Evolutionary conservation across 345 rosid genomes (phyloP).

Genomic region (Brassica incana): DNA sequence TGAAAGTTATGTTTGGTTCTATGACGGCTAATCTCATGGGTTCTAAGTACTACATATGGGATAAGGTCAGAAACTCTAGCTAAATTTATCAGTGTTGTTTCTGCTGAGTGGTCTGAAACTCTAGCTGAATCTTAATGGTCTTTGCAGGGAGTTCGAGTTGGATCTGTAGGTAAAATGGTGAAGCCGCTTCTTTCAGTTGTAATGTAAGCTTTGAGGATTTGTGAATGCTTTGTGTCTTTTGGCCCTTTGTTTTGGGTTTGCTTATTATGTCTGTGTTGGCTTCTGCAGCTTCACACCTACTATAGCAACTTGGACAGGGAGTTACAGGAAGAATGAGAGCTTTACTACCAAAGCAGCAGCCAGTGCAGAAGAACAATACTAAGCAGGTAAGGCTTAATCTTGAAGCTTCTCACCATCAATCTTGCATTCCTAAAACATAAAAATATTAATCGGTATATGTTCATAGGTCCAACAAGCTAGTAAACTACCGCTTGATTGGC

Average conservation of each 20-base stretch:
- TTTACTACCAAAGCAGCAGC: slow-evolving; percentile 72
- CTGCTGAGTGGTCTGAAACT: neutral
- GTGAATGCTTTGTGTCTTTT: neutral
- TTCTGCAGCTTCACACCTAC: slow-evolving; percentile 74
- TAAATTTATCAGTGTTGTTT: neutral
- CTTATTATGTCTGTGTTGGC: slow-evolving; percentile 11
- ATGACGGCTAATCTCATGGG: slow-evolving; percentile 86
- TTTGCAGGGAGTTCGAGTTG: slow-evolving; percentile 52
- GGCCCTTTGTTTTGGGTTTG: neutral
- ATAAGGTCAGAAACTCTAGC: slow-evolving; percentile 32
- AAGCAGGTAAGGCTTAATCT: slow-evolving; percentile 50
- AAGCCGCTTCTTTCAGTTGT: slow-evolving; percentile 70
- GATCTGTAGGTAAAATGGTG: slow-evolving; percentile 45
- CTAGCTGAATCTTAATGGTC: slow-evolving; percentile 10
- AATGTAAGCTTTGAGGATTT: slow-evolving; percentile 49
- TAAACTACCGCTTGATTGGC: slow-evolving; percentile 69
- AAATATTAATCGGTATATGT: neutral
- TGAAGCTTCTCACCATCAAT: slow-evolving; percentile 12
- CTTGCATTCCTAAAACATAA: neutral
- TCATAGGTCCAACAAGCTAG: slow-evolving; percentile 60
- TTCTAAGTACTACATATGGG: slow-evolving; percentile 81
- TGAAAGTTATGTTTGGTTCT: slow-evolving; percentile 69
- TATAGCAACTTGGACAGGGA: slow-evolving; percentile 80
- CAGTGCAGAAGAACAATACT: slow-evolving; percentile 60
- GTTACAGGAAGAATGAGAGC: slow-evolving; percentile 72